phyloP scores from a whole-genome alignment of 345 rosid species.

The Xanthoceras sorbifolium region DNA sequence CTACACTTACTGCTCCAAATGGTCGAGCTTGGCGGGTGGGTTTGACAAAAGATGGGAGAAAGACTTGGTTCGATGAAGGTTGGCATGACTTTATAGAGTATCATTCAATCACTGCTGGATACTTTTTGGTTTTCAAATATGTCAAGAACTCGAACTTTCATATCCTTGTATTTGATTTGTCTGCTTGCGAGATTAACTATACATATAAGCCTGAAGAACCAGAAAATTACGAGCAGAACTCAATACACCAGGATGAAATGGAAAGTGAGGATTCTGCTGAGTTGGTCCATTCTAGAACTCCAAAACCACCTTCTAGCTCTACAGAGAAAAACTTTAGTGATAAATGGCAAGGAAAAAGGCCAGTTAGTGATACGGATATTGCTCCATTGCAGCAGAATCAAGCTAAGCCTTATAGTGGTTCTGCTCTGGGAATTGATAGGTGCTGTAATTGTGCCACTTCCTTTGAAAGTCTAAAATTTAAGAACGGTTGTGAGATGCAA shows the following conservation, averaged over 20 bases:
- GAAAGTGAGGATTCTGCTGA: conserved; percentile 31
- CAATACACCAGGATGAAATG: background rate
- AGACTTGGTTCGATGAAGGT: conserved; percentile 40
- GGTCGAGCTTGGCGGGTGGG: conserved; percentile 40
- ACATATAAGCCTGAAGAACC: background rate
- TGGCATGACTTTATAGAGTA: conserved; percentile 39
- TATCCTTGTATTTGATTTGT: conserved; percentile 30
- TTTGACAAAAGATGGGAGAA: conserved; percentile 22
- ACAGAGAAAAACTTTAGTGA: background rate
- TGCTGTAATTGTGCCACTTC: background rate
- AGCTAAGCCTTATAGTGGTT: background rate
- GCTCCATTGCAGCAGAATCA: conserved; percentile 19
- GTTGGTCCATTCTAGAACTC: conserved; percentile 6
- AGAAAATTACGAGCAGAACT: background rate
- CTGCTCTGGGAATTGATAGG: background rate
- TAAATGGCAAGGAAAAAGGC: background rate
- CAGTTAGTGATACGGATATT: background rate
- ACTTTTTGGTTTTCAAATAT: conserved; percentile 39
- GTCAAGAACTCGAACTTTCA: conserved; percentile 35
- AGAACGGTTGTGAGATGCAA: background rate
- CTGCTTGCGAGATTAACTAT: conserved; percentile 40
- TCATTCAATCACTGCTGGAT: conserved; percentile 30
- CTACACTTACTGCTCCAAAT: conserved; percentile 30
- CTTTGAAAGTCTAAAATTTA: background rate
- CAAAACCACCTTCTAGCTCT: background rate